These are phyloP conservation scores for Phytophthora kernoviae DNA, from an alignment of 352 stramenopile species.

Conservation along the genomic window DNA sequence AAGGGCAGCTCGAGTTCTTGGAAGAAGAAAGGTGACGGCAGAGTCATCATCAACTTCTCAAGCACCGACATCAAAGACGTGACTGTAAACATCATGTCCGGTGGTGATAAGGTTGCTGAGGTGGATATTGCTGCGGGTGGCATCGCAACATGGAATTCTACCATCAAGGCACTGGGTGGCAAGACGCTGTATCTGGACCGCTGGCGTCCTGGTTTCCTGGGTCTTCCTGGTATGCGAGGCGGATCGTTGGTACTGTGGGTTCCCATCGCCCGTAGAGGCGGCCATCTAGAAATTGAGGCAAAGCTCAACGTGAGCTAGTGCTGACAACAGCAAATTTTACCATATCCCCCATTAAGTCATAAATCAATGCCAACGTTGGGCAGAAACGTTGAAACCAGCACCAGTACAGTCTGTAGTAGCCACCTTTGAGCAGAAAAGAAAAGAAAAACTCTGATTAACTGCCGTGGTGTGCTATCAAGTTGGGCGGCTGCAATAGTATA, in stretches of 20 bases:
- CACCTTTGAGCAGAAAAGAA: too few relatives aligned
- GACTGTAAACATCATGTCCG: conserved; percentile 33
- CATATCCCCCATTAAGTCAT: neutral
- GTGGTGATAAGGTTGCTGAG: conserved; percentile 27
- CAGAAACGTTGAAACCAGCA: too few relatives aligned
- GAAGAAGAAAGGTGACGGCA: conserved; percentile 22
- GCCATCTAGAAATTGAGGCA: conserved; percentile 48
- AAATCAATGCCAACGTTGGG: too few relatives aligned
- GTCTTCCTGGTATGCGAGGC: conserved; percentile 26
- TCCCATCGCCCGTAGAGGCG: conserved; percentile 35
- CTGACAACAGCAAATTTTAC: too few relatives aligned
- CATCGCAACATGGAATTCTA: conserved; percentile 23
- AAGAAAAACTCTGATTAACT: too few relatives aligned
- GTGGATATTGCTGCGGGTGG: conserved; percentile 22
- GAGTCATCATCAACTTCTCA: conserved; percentile 30
- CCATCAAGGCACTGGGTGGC: conserved; percentile 23
- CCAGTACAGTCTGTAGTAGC: too few relatives aligned
- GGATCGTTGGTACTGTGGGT: conserved; percentile 68
- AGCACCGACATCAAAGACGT: conserved; percentile 36
- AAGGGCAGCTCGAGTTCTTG: conserved; percentile 26
- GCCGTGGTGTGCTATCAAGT: too few relatives aligned
- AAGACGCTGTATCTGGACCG: conserved; percentile 35
- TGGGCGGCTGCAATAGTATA: conserved; percentile 20
- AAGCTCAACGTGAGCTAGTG: conserved; percentile 56
- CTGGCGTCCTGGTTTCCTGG: conserved; percentile 28